Evolutionary conservation across 2,329 filamentous ascomycete genomes (phyloP).

Genomic region (Penicillium sp.): DNA sequence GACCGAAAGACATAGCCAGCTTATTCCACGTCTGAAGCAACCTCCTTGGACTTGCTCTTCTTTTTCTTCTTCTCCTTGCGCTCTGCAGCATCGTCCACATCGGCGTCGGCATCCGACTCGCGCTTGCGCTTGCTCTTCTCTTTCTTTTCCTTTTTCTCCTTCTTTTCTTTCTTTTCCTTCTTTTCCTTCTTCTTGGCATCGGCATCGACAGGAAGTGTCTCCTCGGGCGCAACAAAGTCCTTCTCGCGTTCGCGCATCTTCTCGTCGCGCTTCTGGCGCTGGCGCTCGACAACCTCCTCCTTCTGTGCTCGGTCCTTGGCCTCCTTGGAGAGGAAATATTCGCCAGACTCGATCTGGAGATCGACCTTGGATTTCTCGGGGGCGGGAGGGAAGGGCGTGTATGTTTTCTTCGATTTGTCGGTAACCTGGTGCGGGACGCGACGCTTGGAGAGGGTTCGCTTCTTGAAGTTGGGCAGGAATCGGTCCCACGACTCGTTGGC

Average conservation of each 20-base stretch:
- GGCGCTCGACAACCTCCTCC: slow-evolving; percentile 80
- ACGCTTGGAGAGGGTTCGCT: slow-evolving; percentile 83
- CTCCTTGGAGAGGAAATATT: slow-evolving; percentile 93
- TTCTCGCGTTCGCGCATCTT: slow-evolving; percentile 82
- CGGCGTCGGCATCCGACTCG: slow-evolving; percentile 39
- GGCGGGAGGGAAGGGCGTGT: slow-evolving; percentile 95
- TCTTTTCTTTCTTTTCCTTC: slow-evolving; percentile 45
- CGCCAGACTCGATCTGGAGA: slow-evolving; percentile 94
- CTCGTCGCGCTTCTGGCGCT: slow-evolving; percentile 84
- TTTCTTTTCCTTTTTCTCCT: slow-evolving; percentile 49
- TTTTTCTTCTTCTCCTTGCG: slow-evolving; percentile 67
- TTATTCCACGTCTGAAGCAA: slow-evolving; percentile 32
- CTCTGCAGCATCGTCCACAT: slow-evolving; percentile 40
- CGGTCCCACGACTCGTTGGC: slow-evolving; percentile 91
- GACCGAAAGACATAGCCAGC: slow-evolving; percentile 20
- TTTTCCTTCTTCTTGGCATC: slow-evolving; percentile 57
- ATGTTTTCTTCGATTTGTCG: slow-evolving; percentile 91
- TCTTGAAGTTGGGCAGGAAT: slow-evolving; percentile 97
- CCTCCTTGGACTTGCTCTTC: slow-evolving; percentile 43
- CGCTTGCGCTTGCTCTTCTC: slow-evolving; percentile 50
- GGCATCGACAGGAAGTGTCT: slow-evolving; percentile 62
- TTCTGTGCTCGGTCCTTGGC: slow-evolving; percentile 83
- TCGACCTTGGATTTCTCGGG: slow-evolving; percentile 99
- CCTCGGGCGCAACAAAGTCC: slow-evolving; percentile 86
- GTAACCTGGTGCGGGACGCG: slow-evolving; percentile 81